Conservation (phyloP, 805 yeast species). For the Starmerella kuoi region DNA sequence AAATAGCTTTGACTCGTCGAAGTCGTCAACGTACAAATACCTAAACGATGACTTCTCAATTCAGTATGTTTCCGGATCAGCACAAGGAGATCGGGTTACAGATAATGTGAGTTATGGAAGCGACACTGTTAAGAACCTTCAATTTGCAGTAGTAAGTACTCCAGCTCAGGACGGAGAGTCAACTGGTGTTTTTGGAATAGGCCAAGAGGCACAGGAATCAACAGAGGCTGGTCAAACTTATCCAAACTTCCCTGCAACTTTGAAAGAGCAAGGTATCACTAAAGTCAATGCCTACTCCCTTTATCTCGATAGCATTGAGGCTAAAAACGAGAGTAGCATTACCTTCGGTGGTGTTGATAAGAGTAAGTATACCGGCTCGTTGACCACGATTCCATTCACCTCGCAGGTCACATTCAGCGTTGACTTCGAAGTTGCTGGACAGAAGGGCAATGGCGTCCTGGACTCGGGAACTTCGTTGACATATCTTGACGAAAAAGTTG, state of each 20-base stretch:
- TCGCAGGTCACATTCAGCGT: constrained; percentile 11
- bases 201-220: constrained; percentile 9
- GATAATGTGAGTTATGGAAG: constrained; percentile 45
- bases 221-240: constrained; percentile 16
- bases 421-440: constrained; percentile 13
- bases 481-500: constrained; percentile 31
- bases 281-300: constrained; percentile 36
- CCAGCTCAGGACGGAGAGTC: constrained; percentile 7
- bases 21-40: constrained; percentile 22
- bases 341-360: constrained; percentile 60
- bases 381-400: constrained; percentile 20
- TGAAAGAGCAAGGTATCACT: constrained; percentile 33
- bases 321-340: constrained; percentile 15
- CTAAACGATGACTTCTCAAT: constrained; percentile 22
- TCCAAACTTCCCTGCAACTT: constrained; percentile 28
- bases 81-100: constrained; percentile 43
- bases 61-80: constrained; percentile 31
- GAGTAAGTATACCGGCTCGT: constrained; percentile 42
- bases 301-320: constrained; percentile 30
- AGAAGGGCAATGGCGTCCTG: constrained; percentile 22
- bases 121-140: constrained; percentile 28
- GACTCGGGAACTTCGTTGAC: constrained; percentile 46
- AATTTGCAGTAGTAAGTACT: constrained; percentile 11
- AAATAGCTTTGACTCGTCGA: constrained; percentile 10
- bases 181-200: constrained; percentile 16